These are phyloP conservation scores for Fomitopsis schrenkii DNA, from an alignment of 1,284 basidiomycete genomes.

Conservation along the genomic window DNA sequence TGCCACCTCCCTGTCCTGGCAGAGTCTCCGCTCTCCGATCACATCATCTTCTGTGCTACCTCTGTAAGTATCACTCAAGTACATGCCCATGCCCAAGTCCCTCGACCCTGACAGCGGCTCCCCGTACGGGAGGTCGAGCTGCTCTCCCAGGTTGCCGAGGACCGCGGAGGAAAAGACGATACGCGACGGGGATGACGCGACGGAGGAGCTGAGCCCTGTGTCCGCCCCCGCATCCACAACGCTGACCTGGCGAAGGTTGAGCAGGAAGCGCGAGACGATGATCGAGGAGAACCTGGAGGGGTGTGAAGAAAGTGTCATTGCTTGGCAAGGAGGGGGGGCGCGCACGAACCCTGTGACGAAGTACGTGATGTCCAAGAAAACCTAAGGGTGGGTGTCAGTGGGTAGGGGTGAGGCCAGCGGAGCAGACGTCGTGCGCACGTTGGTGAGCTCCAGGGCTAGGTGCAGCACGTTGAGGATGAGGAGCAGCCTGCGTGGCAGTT, in stretches of 20 bases:
- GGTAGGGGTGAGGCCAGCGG: background rate
- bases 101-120: no score
- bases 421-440: background rate
- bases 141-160: background rate
- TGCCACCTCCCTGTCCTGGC: no score
- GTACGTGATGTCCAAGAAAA: conserved; percentile 8
- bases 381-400: background rate
- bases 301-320: background rate
- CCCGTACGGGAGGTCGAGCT: background rate
- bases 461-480: conserved; percentile 7
- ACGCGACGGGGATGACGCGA: background rate
- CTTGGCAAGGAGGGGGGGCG: background rate
- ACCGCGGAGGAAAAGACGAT: background rate
- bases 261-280: conserved; percentile 10
- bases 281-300: conserved; percentile 1
- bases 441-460: conserved; percentile 3
- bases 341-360: background rate
- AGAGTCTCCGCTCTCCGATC: no score
- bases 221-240: background rate
- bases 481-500: background rate
- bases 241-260: conserved; percentile 8
- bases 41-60: no score
- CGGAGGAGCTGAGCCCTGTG: background rate
- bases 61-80: no score
- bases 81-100: no score